Conservation (phyloP, 2,329 filamentous ascomycete genomes). For the Sporothrix phasma region DNA sequence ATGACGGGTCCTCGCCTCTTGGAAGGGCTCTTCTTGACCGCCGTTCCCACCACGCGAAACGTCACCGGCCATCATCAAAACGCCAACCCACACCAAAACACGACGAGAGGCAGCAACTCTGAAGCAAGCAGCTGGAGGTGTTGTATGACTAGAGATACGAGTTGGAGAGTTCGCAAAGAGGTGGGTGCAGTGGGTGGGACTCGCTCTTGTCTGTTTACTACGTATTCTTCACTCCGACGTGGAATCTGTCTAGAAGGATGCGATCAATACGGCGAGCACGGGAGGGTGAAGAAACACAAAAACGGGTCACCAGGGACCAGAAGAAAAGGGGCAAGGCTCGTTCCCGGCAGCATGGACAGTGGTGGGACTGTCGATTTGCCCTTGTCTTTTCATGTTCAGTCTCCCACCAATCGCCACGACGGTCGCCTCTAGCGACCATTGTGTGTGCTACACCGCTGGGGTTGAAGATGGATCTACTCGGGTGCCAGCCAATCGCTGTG, state of each 20-base stretch:
- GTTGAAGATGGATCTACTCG: neutral
- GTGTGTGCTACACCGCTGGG: neutral
- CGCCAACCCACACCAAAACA: neutral
- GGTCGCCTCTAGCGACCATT: neutral
- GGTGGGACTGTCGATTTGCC: neutral
- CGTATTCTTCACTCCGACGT: neutral
- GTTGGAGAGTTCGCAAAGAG: neutral
- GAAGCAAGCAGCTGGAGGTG: neutral
- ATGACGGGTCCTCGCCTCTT: neutral
- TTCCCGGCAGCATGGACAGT: neutral
- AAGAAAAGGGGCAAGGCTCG: neutral
- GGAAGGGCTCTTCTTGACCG: constrained; percentile 6
- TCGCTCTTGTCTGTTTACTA: neutral
- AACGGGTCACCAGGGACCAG: neutral
- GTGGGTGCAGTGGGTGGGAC: neutral
- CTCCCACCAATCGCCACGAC: neutral
- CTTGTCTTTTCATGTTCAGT: neutral
- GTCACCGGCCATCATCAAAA: neutral
- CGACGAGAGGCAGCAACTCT: neutral
- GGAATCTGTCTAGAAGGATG: neutral
- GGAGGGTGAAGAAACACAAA: neutral
- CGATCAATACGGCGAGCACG: neutral
- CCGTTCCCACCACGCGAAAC: neutral
- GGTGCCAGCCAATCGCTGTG: neutral
- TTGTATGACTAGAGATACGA: neutral